Base-by-base conservation (phyloP, 2,329 filamentous ascomycete species). In the Ascochyta rabiei region DNA sequence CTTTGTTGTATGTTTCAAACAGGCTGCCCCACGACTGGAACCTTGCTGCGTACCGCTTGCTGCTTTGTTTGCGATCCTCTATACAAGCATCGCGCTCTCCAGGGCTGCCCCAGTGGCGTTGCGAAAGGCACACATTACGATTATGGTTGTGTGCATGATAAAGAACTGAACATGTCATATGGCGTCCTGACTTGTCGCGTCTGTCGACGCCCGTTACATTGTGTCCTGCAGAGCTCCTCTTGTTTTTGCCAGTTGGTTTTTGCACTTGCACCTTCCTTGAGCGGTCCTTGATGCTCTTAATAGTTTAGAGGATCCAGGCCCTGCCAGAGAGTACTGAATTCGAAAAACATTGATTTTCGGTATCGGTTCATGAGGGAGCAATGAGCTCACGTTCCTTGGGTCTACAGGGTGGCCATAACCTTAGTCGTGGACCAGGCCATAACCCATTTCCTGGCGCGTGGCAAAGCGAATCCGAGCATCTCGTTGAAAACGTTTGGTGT, bases 71-170 rank as follows among this genome's bases (percentile, higher is more conserved):
- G n/a, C 28, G 12, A 13, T 31, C 18, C 9, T 31, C 16, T 12
- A 12, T 28, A 8, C 24, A 6, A 34, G 12, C 12, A 18, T 31
- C 13, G 16, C 23, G 16, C 4, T 33, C 9, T 37, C 18, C 26
- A 48, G 39, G 43, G 42, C 26, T 21, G 33, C 53, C 47, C 47
- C 47, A 43, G 38, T 34, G 42, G 43, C 38, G 33, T 44, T 24
- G 26, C 24, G n/a, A 12, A 15, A n/a, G 16, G 43, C 6, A n/a
- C 24, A 9, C 33, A 21, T 46, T n/a, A 46, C 1, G 6, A n/a
- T 12, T 33, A 4, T 2, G 2, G 5, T 30, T 30, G 10, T 30
- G 12, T 30, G 6, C n/a, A 41, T 34, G 18, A 48, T 3, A 16
- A 16, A 28, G 40, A 4, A 6, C 47, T 47, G 19, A 33, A 41